Conservation (phyloP, 1,139 yeast genomes). For the Trichomonascaceae sp. region DNA sequence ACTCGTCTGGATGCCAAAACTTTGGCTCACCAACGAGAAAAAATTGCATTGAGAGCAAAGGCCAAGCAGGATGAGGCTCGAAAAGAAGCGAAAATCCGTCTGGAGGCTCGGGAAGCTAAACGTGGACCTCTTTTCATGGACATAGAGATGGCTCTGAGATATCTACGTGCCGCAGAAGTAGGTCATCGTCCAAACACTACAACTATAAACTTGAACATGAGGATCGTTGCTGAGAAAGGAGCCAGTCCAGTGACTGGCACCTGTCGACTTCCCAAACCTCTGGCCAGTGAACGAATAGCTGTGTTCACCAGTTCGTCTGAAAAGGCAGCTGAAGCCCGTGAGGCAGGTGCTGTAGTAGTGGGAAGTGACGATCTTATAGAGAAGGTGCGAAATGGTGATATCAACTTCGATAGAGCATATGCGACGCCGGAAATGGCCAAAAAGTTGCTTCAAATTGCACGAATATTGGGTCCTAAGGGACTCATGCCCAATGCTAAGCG, state of each 20-base stretch:
- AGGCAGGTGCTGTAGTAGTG: slow-evolving; percentile 52
- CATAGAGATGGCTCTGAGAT: slow-evolving; percentile 66
- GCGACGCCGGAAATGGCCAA: slow-evolving; percentile 78
- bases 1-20: slow-evolving; percentile 27
- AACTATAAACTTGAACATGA: slow-evolving; percentile 59
- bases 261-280: slow-evolving; percentile 70
- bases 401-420: slow-evolving; percentile 69
- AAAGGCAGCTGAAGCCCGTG: slow-evolving; percentile 47
- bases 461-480: slow-evolving; percentile 81
- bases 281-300: slow-evolving; percentile 55
- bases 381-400: slow-evolving; percentile 50
- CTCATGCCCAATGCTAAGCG: slow-evolving; percentile 82
- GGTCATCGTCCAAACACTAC: slow-evolving; percentile 69
- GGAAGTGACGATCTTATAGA: slow-evolving; percentile 74
- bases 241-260: slow-evolving; percentile 69
- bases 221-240: slow-evolving; percentile 74
- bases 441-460: slow-evolving; percentile 59
- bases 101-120: slow-evolving; percentile 20
- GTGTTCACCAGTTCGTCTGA: slow-evolving; percentile 61
- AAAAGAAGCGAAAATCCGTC: slow-evolving; percentile 18
- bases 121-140: slow-evolving; percentile 59
- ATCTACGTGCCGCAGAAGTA: slow-evolving; percentile 81
- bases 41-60: slow-evolving; percentile 23
- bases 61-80: slow-evolving; percentile 22
- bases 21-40: slow-evolving; percentile 30